Evolutionary conservation across 306 rosid genomes (phyloP).

Genomic region (Trifolium dubium): DNA sequence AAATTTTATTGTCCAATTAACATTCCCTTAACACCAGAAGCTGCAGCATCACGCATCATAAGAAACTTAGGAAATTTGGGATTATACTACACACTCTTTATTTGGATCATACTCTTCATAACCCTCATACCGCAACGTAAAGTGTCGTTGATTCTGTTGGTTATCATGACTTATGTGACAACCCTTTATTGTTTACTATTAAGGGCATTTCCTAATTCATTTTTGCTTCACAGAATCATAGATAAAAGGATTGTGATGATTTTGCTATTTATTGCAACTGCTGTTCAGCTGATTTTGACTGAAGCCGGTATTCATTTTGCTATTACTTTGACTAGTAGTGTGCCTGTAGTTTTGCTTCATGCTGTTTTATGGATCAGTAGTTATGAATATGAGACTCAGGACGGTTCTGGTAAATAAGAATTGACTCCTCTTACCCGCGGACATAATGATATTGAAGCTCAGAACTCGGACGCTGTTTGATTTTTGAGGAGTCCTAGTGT

Average conservation of each 20-base stretch:
- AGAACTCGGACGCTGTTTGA: slow-evolving; percentile 44
- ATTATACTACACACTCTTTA: slow-evolving; percentile 55
- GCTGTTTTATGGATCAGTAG: slow-evolving; percentile 55
- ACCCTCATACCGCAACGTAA: slow-evolving; percentile 57
- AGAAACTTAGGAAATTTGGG: slow-evolving; percentile 51
- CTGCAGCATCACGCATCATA: slow-evolving; percentile 49
- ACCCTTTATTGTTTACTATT: slow-evolving; percentile 44
- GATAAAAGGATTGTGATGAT: slow-evolving; percentile 51
- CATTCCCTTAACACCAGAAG: slow-evolving; percentile 60
- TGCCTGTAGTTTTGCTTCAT: slow-evolving; percentile 62
- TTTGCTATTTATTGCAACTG: slow-evolving; percentile 52
- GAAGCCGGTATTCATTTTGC: slow-evolving; percentile 56
- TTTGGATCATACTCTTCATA: slow-evolving; percentile 73
- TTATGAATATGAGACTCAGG: slow-evolving; percentile 42
- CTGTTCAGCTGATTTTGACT: slow-evolving; percentile 54
- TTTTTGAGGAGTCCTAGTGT: not conserved
- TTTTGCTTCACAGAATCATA: slow-evolving; percentile 48
- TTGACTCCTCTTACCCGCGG: slow-evolving; percentile 41
- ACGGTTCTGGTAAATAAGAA: slow-evolving; percentile 43
- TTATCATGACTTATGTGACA: slow-evolving; percentile 57
- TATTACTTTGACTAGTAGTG: slow-evolving; percentile 46
- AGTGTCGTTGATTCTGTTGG: slow-evolving; percentile 55
- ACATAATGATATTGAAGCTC: not conserved
- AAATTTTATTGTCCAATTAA: slow-evolving; percentile 48
- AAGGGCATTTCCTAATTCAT: slow-evolving; percentile 52